Evolutionary conservation across 208 protist genomes (phyloP), one percentile per base, ranked within the genome.

Genomic region (Histomonas meleagridis): DNA sequence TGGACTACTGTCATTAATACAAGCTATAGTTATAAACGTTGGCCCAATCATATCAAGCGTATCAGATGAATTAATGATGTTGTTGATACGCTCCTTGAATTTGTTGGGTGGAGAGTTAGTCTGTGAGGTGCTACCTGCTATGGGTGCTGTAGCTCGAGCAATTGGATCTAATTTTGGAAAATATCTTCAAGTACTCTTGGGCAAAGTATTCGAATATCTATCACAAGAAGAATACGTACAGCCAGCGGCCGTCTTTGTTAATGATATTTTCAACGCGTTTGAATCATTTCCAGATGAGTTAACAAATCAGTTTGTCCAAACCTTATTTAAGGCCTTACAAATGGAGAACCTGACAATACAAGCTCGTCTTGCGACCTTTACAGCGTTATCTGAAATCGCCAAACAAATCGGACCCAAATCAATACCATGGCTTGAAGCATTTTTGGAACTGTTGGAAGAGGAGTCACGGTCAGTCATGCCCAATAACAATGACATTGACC

Each of bases 11-110:
- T 55, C 76, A 38, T n/a, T 48, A 10, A 40, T 86, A 28, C 76
- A 86, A 16, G 76, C 40, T 3, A 86, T 57, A 38, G 76, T 86
- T 86, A 86, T 86, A 46, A 86, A 86, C 55, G 46, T 86, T 7
- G 76, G 76, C 23, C 46, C 23, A 51, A 46, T 48, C 26, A 86
- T 86, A 26, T 12, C 26, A n/a, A 46, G 55, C 14, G 21, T 51
- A 55, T 53, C 40, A 38, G 16, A 28, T 38, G 12, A 46, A 38
- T n/a, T 86, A 14, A 86, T 86, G 76, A 18, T 23, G 16, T 57
- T 86, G 76, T 48, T 86, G 7, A 18, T 86, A 14, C 26, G 14
- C 5, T 14, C 46, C 0, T n/a, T 86, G 2, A 14, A 51, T 55
- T n/a, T n/a, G n/a, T n/a, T n/a, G n/a, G n/a, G n/a, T n/a, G 43